Evolutionary conservation across 495 filamentous ascomycete genomes (phyloP).

Genomic region (Hypoxylon subgilvum): DNA sequence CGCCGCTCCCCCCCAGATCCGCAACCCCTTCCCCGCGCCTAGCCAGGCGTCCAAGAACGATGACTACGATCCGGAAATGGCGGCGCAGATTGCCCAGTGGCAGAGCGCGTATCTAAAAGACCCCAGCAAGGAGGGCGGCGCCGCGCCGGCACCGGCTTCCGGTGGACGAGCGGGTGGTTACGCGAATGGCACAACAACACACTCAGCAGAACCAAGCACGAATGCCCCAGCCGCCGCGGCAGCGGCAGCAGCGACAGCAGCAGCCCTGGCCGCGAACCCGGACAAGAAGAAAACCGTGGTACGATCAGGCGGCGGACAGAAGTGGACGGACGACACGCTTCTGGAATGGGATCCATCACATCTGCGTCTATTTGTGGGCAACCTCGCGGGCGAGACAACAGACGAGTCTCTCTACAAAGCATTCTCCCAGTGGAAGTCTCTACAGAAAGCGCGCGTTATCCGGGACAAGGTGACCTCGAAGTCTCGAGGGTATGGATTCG

Average conservation of each 20-base stretch:
- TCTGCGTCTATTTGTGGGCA: constrained; percentile 93
- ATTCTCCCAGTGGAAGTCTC: constrained; percentile 83
- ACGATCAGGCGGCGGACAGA: constrained; percentile 85
- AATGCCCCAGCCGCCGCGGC: constrained; percentile 45
- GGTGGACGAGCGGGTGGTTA: constrained; percentile 22
- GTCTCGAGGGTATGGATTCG: constrained; percentile 93
- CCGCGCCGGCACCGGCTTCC: constrained; percentile 22
- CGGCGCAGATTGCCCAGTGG: constrained; percentile 95
- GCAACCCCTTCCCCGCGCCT: constrained; percentile 82
- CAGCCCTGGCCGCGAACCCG: constrained; percentile 48
- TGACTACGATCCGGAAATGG: constrained; percentile 79
- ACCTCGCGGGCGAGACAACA: constrained; percentile 97
- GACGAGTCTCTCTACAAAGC: constrained; percentile 95
- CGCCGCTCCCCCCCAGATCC: constrained; percentile 71
- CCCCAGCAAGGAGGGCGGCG: constrained; percentile 36
- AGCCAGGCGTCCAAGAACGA: constrained; percentile 49
- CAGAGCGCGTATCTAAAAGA: constrained; percentile 84
- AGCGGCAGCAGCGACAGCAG: constrained; percentile 50
- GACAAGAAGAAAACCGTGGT: constrained; percentile 75
- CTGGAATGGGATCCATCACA: constrained; percentile 97
- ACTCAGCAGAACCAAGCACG: constrained; percentile 37
- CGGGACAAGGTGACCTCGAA: constrained; percentile 95
- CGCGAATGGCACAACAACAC: constrained; percentile 20
- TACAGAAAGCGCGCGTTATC: constrained; percentile 93
- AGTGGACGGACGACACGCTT: constrained; percentile 83